These are phyloP conservation scores for Lepidium sativum DNA, from an alignment of 345 rosid genomes.

Conservation along the genomic window DNA sequence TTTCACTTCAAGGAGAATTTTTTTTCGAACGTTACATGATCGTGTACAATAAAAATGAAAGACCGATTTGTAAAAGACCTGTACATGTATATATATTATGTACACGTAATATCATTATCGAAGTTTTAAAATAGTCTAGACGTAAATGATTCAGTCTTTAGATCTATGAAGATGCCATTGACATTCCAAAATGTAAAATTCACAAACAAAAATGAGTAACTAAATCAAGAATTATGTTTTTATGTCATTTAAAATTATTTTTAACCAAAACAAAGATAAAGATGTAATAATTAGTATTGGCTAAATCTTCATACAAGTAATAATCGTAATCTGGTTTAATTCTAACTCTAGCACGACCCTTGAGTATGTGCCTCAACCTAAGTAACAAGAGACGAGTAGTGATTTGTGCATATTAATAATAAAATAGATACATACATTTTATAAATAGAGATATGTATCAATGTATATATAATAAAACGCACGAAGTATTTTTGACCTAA, in stretches of 20 bases:
- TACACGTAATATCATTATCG: too few species aligned
- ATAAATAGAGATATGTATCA: too few species aligned
- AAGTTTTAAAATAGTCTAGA: too few species aligned
- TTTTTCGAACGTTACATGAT: too few species aligned
- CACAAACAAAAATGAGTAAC: not conserved
- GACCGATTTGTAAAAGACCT: too few species aligned
- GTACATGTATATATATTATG: not conserved
- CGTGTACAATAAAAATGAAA: too few species aligned
- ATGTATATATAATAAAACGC: not conserved
- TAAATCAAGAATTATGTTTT: not conserved
- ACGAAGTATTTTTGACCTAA: not conserved
- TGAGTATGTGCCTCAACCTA: slow-evolving; percentile 17
- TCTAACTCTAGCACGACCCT: not conserved
- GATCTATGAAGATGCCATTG: not conserved
- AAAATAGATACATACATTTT: not conserved
- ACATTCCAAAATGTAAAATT: not conserved
- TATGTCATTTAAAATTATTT: not conserved
- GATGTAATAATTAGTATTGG: not conserved
- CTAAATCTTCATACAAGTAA: not conserved
- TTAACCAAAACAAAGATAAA: not conserved
- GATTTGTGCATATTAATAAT: not conserved
- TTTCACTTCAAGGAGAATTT: not conserved
- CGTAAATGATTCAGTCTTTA: too few species aligned
- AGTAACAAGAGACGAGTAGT: slow-evolving; percentile 15
- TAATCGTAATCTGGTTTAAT: not conserved